Base-by-base conservation (phyloP, 805 yeast genomes). In the Candida montana region DNA sequence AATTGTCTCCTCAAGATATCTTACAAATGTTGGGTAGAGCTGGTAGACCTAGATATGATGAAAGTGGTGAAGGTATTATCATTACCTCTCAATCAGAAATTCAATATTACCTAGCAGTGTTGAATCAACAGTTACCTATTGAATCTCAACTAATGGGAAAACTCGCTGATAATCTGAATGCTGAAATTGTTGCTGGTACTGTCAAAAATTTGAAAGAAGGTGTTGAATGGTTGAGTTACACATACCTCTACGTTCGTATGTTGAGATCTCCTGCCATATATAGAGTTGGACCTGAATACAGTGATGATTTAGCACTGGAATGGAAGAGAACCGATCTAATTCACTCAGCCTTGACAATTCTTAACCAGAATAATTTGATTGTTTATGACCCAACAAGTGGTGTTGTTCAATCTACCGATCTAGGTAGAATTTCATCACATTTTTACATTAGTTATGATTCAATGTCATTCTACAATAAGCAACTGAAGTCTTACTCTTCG, bases 21-120 rank as follows among this genome's bases (percentile, higher is more conserved):
- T 62, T 91, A 9, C 99, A 91, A 64, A 91, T 91, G 98, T 69
- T 91, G n/a, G 98, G 98, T 29, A 78, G 98, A 67, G 98, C 98
- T 16, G 98, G 98, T 52, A 75, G 99, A 62, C 99, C 99, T 0
- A 72, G 96, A 40, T 93, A 83, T 63, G 99, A 91, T 61, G 79
- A 79, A 15, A 77, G 79, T 54, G 99, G 99, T 54, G 95, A 87
- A 52, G 99, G 98, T 66, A 79, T 91, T 3, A 86, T 91, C 26
- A 87, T 91, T 37, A 93, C 98, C 0, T 74, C 90, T 0, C 93
- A 86, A 44, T 79, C 81, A 17, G 95, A 89, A 53, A 72, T 91
- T 15, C 91, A 86, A 49, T 90, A 88, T 57, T 91, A 89, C 55
- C 69, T 93, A 53, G 95, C 96, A 0, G 74, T 91, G n/a, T 67